Evolutionary conservation across 1,284 basidiomycete species (phyloP).

Genomic region (Fistulinella staudtii): DNA sequence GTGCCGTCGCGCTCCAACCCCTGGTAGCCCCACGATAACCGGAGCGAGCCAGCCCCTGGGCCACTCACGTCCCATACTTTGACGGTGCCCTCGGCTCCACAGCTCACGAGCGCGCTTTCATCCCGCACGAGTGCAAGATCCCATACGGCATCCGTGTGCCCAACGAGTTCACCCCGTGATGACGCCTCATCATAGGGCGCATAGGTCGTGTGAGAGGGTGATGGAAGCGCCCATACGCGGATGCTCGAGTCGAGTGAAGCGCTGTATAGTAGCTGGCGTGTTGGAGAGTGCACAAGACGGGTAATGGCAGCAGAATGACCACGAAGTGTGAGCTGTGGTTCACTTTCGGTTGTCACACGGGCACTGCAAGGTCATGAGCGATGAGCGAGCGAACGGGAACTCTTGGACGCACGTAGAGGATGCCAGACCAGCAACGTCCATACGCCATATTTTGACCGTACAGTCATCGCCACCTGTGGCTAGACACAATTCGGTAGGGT

Average conservation of each 20-base stretch:
- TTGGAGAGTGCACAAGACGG: slow-evolving; percentile 77
- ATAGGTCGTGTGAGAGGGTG: slow-evolving; percentile 73
- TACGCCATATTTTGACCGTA: slow-evolving; percentile 94
- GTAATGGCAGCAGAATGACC: slow-evolving; percentile 95
- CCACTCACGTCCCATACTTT: slow-evolving; percentile 89
- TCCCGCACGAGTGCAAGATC: slow-evolving; percentile 79
- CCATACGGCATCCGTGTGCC: slow-evolving; percentile 95
- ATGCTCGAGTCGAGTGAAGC: slow-evolving; percentile 93
- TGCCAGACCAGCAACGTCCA: slow-evolving; percentile 69
- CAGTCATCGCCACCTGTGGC: slow-evolving; percentile 93
- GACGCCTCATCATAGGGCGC: slow-evolving; percentile 82
- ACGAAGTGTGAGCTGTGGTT: slow-evolving; percentile 88
- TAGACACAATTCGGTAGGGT: slow-evolving; percentile 76
- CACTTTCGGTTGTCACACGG: slow-evolving; percentile 72
- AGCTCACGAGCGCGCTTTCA: slow-evolving; percentile 80
- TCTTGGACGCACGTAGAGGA: slow-evolving; percentile 59
- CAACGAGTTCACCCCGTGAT: slow-evolving; percentile 77
- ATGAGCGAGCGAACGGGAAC: slow-evolving; percentile 10
- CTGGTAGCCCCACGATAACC: slow-evolving; percentile 75
- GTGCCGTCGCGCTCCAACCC: slow-evolving; percentile 55
- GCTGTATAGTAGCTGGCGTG: slow-evolving; percentile 79
- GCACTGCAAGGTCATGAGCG: slow-evolving; percentile 39
- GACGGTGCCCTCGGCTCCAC: slow-evolving; percentile 86
- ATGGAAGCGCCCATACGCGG: slow-evolving; percentile 83
- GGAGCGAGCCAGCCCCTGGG: slow-evolving; percentile 53